Percentiles rank a stretch among this genome's conserved stretches.
These are phyloP conservation scores for Dactylonectria macrodidyma DNA, from an alignment of 2,329 filamentous ascomycete genomes.

Conservation along the genomic window DNA sequence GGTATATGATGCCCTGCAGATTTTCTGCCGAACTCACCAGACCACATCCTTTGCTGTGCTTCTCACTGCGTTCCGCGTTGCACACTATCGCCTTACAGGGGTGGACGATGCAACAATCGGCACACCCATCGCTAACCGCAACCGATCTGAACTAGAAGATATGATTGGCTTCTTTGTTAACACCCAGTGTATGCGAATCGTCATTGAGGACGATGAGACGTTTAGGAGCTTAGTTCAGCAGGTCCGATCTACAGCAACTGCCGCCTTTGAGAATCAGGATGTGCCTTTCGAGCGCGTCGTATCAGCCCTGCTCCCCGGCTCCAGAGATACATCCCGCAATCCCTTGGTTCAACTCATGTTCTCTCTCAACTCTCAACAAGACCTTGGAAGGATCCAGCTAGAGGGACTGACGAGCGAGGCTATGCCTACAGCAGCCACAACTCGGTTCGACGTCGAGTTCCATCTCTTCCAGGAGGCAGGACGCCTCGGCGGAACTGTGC, in stretches of 20 bases:
- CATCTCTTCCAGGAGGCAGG: constrained; percentile 41
- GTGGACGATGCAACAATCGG: constrained; percentile 41
- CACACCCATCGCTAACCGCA: constrained; percentile 37
- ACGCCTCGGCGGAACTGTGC: constrained; percentile 22
- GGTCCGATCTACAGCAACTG: constrained; percentile 26
- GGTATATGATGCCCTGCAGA: not conserved
- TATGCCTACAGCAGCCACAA: constrained; percentile 11
- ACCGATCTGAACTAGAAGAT: constrained; percentile 35
- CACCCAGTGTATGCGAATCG: constrained; percentile 39
- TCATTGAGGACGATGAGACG: constrained; percentile 20
- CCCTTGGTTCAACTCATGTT: constrained; percentile 36
- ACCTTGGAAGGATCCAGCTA: constrained; percentile 36
- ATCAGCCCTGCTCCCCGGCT: constrained; percentile 18
- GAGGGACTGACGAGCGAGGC: constrained; percentile 35
- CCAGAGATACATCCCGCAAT: constrained; percentile 32
- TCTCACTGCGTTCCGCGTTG: constrained; percentile 41
- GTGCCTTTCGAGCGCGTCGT: constrained; percentile 41
- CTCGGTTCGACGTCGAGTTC: constrained; percentile 46
- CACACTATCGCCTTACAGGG: constrained; percentile 45
- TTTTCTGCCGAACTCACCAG: constrained; percentile 14
- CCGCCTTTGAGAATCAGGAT: constrained; percentile 41
- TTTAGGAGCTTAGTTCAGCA: constrained; percentile 39
- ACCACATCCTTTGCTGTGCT: constrained; percentile 30
- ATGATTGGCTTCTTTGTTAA: constrained; percentile 47
- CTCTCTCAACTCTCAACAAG: constrained; percentile 39